phyloP scores from a whole-genome alignment of 2,329 filamentous ascomycete species.

The Penicillium capsulatum region DNA sequence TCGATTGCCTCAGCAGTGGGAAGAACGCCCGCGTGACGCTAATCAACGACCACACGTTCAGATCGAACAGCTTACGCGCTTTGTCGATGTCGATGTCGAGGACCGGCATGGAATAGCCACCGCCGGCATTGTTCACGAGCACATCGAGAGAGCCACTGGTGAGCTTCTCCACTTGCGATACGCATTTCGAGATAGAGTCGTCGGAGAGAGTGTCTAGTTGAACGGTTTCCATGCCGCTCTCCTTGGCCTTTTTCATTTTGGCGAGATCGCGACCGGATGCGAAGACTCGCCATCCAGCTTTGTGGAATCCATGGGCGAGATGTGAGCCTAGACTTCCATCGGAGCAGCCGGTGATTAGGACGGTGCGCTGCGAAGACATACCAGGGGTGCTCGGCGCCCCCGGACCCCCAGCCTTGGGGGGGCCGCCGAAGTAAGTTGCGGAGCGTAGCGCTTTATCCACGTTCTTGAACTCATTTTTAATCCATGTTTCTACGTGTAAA shows the following conservation, averaged over 20 bases:
- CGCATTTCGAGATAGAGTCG: slow-evolving; percentile 8
- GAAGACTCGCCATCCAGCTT: slow-evolving; percentile 39
- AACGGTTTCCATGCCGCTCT: slow-evolving; percentile 2
- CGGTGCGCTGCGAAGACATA: neutral
- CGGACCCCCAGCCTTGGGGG: too few species aligned
- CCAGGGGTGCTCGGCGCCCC: too few species aligned
- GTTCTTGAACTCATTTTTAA: too few species aligned
- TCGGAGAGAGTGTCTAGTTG: slow-evolving; percentile 1
- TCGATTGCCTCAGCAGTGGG: slow-evolving; percentile 22
- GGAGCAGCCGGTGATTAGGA: slow-evolving; percentile 28
- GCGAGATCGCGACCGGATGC: slow-evolving; percentile 39
- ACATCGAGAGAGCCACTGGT: slow-evolving; percentile 7
- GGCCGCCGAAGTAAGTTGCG: too few species aligned
- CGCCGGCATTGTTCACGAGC: slow-evolving; percentile 7
- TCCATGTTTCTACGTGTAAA: too few species aligned
- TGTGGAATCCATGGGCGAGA: slow-evolving; percentile 37
- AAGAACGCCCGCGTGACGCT: slow-evolving; percentile 34
- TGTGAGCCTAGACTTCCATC: slow-evolving; percentile 42
- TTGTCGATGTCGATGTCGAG: slow-evolving; percentile 27
- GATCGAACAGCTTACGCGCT: slow-evolving; percentile 31
- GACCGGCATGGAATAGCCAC: slow-evolving; percentile 24
- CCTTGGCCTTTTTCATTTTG: slow-evolving; percentile 23
- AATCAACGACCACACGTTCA: slow-evolving; percentile 33
- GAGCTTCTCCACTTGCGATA: slow-evolving; percentile 17
- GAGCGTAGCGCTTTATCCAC: too few species aligned